These are phyloP conservation scores for Candida ovalis DNA, from an alignment of 805 yeast species.

Conservation along the genomic window DNA sequence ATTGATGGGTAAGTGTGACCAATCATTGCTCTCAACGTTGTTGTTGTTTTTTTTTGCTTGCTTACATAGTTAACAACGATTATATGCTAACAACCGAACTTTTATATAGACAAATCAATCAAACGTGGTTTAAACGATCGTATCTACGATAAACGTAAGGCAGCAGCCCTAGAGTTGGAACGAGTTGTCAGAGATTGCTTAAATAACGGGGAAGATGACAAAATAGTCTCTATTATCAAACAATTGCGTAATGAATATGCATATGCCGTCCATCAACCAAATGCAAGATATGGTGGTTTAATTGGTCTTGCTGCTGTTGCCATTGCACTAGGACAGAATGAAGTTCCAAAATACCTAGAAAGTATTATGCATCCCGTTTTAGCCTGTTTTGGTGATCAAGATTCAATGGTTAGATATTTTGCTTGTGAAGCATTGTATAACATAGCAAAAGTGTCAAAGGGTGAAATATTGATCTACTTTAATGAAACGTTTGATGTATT, in stretches of 20 bases:
- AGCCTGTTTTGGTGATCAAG: conserved; percentile 95
- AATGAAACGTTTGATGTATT: conserved; percentile 93
- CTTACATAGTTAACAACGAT: too few species aligned
- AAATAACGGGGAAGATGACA: conserved; percentile 54
- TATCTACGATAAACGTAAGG: conserved; percentile 71
- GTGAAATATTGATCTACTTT: conserved; percentile 86
- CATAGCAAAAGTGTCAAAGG: conserved; percentile 94
- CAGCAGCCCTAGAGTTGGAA: conserved; percentile 77
- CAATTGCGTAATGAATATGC: conserved; percentile 77
- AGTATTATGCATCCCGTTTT: conserved; percentile 88
- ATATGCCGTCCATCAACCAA: conserved; percentile 77
- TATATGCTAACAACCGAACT: conserved; percentile 1
- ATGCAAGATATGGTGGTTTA: conserved; percentile 91
- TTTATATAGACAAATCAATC: conserved; percentile 50
- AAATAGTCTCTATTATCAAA: conserved; percentile 59
- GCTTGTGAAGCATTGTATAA: conserved; percentile 96
- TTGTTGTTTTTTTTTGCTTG: too few species aligned
- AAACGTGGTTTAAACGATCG: conserved; percentile 69
- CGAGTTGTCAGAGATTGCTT: conserved; percentile 68
- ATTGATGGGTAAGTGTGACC: too few species aligned
- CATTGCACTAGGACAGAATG: conserved; percentile 82
- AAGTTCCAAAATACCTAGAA: conserved; percentile 78
- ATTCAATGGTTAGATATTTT: conserved; percentile 93
- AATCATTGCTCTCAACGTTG: too few species aligned
- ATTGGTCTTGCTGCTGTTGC: conserved; percentile 96